These are phyloP conservation scores for Xerocomellus chrysenteron DNA, from an alignment of 768 basidiomycete genomes.

Conservation along the genomic window DNA sequence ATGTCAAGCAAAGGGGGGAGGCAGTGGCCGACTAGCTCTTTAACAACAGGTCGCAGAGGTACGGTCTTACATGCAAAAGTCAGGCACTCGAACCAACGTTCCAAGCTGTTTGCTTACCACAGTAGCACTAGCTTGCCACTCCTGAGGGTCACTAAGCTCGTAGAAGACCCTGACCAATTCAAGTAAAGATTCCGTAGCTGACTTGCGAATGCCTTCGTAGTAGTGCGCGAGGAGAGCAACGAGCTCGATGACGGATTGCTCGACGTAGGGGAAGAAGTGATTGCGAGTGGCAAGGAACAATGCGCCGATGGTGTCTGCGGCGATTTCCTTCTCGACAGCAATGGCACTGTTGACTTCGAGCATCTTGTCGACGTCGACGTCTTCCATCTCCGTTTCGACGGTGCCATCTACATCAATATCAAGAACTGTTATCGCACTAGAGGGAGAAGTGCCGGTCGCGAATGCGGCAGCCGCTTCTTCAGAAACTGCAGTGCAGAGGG, in stretches of 20 bases:
- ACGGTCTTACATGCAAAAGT: constrained; percentile 32
- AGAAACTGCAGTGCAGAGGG: constrained; percentile 36
- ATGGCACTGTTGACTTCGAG: constrained; percentile 94
- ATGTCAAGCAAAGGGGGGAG: constrained; percentile 78
- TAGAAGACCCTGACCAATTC: constrained; percentile 91
- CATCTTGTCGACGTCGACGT: constrained; percentile 81
- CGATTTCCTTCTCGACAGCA: constrained; percentile 99
- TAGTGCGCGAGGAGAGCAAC: constrained; percentile 82
- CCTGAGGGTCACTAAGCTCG: constrained; percentile 75
- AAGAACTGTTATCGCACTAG: constrained; percentile 64
- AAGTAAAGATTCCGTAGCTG: constrained; percentile 83
- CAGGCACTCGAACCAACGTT: constrained; percentile 1
- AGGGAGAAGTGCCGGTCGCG: constrained; percentile 70
- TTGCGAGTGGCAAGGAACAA: constrained; percentile 78
- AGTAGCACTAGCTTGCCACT: constrained; percentile 77
- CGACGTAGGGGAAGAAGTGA: constrained; percentile 91
- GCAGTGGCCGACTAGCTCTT: constrained; percentile 74
- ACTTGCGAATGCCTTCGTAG: constrained; percentile 97
- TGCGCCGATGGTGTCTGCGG: constrained; percentile 92
- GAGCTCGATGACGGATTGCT: constrained; percentile 76
- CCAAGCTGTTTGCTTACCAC: constrained; percentile 45
- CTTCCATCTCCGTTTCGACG: constrained; percentile 66
- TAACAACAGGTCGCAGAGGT: constrained; percentile 66
- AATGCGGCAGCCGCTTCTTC: constrained; percentile 60
- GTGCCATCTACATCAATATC: constrained; percentile 56